A percentile compares a stretch with the other conserved stretches of the same genome.
phyloP scores from a whole-genome alignment of 1,139 yeast genomes.

The Pneumocystis sp. region DNA sequence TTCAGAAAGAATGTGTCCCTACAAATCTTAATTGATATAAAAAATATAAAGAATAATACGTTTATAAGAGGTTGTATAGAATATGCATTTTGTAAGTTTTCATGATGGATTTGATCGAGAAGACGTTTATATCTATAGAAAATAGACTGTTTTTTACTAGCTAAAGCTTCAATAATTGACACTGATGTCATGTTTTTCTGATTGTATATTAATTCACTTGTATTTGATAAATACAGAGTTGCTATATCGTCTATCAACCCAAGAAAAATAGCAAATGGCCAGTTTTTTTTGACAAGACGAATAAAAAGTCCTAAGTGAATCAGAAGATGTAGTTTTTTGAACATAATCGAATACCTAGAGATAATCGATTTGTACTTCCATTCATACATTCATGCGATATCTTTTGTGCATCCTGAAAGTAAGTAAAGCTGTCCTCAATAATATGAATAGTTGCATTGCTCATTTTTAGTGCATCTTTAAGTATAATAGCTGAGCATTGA shows the following conservation, averaged over 20 bases:
- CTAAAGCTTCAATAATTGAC: background rate
- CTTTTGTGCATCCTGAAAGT: background rate
- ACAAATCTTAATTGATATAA: background rate
- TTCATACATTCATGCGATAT: background rate
- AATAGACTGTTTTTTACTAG: background rate
- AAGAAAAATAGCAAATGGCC: constrained; percentile 30
- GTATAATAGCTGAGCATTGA: constrained; percentile 12
- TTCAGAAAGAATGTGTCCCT: constrained; percentile 14
- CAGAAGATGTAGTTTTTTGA: constrained; percentile 23
- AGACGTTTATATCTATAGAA: constrained; percentile 4
- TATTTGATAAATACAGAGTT: background rate
- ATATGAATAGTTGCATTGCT: background rate
- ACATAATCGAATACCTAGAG: background rate
- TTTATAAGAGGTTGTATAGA: constrained; percentile 24
- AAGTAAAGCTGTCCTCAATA: constrained; percentile 15
- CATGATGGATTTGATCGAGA: constrained; percentile 3
- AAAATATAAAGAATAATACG: constrained; percentile 5
- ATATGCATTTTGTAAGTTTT: constrained; percentile 22
- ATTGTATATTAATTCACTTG: background rate
- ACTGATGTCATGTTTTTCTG: background rate
- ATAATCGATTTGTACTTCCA: background rate
- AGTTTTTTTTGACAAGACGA: constrained; percentile 38
- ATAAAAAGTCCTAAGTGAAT: constrained; percentile 49
- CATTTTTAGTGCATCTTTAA: background rate
- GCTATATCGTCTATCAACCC: background rate